Conservation (phyloP, 352 stramenopile species). For the Thalassiosira oceanica region DNA sequence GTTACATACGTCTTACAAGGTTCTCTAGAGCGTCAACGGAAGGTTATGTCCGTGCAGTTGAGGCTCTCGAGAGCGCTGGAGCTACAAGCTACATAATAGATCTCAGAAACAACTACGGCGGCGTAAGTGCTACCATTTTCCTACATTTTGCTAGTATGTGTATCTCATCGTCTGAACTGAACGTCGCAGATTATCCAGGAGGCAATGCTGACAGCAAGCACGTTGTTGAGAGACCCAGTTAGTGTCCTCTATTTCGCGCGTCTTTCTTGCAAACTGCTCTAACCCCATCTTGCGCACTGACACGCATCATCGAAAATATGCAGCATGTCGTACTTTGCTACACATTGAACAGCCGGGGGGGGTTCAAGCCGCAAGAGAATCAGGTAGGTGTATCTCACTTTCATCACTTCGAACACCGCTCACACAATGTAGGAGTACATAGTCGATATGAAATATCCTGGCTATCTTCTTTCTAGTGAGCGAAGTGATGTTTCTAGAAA, state of each 20-base stretch:
- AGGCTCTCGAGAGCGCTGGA: slow-evolving; percentile 59
- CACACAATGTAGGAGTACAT: no score
- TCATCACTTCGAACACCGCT: no score
- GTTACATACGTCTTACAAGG: slow-evolving; percentile 77
- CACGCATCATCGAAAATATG: no score
- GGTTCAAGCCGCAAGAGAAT: slow-evolving; percentile 76
- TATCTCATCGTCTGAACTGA: slow-evolving; percentile 42
- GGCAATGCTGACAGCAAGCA: slow-evolving; percentile 73
- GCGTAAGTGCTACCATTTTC: slow-evolving; percentile 7
- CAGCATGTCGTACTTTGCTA: no score
- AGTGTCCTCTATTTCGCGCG: no score
- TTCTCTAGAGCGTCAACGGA: slow-evolving; percentile 68
- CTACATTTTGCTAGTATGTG: slow-evolving; percentile 12
- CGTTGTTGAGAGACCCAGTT: slow-evolving; percentile 71
- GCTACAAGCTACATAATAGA: slow-evolving; percentile 78
- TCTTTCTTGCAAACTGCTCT: no score
- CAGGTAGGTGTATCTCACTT: no score
- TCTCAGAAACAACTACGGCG: slow-evolving; percentile 77
- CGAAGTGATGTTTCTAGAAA: slow-evolving; percentile 37
- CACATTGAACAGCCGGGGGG: slow-evolving; percentile 71
- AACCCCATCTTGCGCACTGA: no score
- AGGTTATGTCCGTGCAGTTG: slow-evolving; percentile 64
- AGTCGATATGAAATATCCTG: slow-evolving; percentile 69
- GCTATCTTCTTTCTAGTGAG: slow-evolving; percentile 70
- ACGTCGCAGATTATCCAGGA: no score